Evolutionary conservation across 1,139 yeast genomes (phyloP).

Genomic region (Hansenula anomala): DNA sequence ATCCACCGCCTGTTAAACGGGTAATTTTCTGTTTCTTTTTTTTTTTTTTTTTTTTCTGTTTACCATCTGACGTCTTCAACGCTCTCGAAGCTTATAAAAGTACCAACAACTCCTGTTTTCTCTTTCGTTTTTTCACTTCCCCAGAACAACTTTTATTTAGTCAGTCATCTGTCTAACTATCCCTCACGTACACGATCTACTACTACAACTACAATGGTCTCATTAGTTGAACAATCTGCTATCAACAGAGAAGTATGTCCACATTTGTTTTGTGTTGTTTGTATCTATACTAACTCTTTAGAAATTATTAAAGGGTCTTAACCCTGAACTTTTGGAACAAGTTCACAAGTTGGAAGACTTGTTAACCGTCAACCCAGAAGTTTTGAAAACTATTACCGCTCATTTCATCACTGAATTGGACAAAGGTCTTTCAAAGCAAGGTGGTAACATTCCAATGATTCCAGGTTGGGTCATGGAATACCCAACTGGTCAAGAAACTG

Average conservation of each 20-base stretch:
- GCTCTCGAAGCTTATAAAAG: no score
- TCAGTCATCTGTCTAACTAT: no score
- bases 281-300: neutral
- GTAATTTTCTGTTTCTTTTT: no score
- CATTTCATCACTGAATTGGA: slow-evolving; percentile 72
- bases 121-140: no score
- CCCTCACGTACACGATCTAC: no score
- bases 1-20: no score
- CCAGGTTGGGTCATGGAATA: slow-evolving; percentile 94
- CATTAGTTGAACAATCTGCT: slow-evolving; percentile 8
- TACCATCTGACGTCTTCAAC: slow-evolving; percentile 3
- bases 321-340: slow-evolving; percentile 56
- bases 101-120: no score
- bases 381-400: slow-evolving; percentile 58
- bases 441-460: slow-evolving; percentile 92
- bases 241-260: slow-evolving; percentile 14
- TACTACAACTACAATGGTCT: slow-evolving; percentile 4
- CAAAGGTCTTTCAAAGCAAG: slow-evolving; percentile 69
- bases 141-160: no score
- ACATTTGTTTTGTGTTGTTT: neutral
- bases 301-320: slow-evolving; percentile 75
- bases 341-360: slow-evolving; percentile 54
- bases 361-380: slow-evolving; percentile 58
- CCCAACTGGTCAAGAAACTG: slow-evolving; percentile 89
- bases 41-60: neutral